Conservation (phyloP, 164 flowering plant species). For the Tinospora cordifolia region DNA sequence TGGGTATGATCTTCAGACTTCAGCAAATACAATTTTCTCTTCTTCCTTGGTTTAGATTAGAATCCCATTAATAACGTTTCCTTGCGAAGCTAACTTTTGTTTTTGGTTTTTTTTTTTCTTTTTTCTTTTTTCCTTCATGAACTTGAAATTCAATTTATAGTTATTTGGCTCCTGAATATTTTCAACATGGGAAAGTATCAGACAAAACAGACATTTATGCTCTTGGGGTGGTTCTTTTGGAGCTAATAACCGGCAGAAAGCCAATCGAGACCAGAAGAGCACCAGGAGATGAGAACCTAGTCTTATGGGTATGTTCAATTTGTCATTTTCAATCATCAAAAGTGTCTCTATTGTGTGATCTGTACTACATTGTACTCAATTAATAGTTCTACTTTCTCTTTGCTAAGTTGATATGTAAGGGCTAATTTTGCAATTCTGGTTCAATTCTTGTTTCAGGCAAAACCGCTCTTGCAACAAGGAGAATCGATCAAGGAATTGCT, state of each 20-base stretch:
- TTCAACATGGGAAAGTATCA: conserved; percentile 92
- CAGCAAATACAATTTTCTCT: neutral
- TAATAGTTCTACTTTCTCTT: too few species aligned
- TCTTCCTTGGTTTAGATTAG: neutral
- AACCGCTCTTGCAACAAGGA: conserved; percentile 57
- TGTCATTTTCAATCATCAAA: neutral
- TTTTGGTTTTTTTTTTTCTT: too few species aligned
- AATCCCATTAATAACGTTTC: neutral
- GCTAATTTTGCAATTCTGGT: neutral
- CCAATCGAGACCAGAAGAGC: conserved; percentile 73
- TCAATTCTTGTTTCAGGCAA: conserved; percentile 48
- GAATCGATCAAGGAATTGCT: conserved; percentile 37
- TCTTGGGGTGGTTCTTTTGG: conserved; percentile 79
- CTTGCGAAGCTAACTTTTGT: neutral
- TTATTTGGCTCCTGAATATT: conserved; percentile 93
- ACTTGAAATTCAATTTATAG: conserved; percentile 29
- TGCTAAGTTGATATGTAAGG: too few species aligned
- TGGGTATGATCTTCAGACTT: conserved; percentile 46
- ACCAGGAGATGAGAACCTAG: conserved; percentile 75
- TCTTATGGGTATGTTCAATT: conserved; percentile 57
- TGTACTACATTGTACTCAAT: too few species aligned
- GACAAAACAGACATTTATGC: conserved; percentile 93
- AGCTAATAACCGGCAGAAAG: conserved; percentile 75
- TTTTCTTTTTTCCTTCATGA: too few species aligned
- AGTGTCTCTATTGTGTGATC: neutral